Percentiles rank a stretch among this genome's conserved stretches.
These are phyloP conservation scores for Lyophyllum decastes DNA, from an alignment of 768 basidiomycete genomes.

Conservation along the genomic window DNA sequence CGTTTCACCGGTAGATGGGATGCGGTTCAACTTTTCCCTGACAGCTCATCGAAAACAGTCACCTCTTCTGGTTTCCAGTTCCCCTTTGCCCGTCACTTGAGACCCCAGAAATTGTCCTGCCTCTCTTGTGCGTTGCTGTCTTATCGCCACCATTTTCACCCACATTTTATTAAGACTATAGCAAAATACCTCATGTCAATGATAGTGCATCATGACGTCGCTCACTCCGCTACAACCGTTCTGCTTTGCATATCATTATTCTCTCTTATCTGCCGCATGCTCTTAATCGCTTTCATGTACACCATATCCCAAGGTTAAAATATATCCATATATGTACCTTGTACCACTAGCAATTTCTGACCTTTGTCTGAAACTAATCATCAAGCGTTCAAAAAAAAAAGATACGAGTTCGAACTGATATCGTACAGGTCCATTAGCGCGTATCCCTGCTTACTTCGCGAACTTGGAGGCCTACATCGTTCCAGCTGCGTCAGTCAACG, in stretches of 20 bases:
- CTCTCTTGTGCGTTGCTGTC: not conserved
- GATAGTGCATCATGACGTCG: constrained; percentile 22
- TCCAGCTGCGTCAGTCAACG: not conserved
- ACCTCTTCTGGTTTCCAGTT: not conserved
- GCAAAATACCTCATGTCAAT: constrained; percentile 8
- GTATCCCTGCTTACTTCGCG: not conserved
- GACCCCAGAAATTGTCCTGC: not conserved
- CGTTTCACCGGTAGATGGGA: not conserved
- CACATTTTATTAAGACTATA: not conserved
- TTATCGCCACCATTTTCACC: not conserved
- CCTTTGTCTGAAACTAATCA: not conserved
- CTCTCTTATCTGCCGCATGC: not conserved
- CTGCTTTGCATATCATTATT: constrained; percentile 1
- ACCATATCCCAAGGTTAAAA: not conserved
- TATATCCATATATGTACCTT: constrained; percentile 3
- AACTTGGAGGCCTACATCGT: constrained; percentile 32
- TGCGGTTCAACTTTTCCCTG: not conserved
- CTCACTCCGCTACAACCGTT: not conserved
- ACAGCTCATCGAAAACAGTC: not conserved
- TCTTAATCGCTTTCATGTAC: not conserved
- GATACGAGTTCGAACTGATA: not conserved
- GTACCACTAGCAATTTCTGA: not conserved
- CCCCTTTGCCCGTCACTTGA: not conserved
- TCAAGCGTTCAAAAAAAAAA: too few relatives aligned
- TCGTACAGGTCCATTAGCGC: not conserved